Evolutionary conservation across 768 basidiomycete species (phyloP).

Genomic region (Cubamyces lactineus): DNA sequence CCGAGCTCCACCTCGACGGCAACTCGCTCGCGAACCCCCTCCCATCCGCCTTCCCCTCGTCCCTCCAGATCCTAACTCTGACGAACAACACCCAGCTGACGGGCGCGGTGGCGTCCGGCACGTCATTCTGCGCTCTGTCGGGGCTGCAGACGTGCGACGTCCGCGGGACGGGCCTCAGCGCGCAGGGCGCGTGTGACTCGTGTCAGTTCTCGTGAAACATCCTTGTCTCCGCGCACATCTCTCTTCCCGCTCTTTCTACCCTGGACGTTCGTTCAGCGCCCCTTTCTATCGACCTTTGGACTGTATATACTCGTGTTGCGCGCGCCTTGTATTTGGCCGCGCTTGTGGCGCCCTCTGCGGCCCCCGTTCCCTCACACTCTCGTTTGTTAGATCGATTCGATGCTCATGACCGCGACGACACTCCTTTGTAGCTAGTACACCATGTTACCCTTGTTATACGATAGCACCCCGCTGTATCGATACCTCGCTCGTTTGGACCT

Average conservation of each 20-base stretch:
- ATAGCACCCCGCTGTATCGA: background rate
- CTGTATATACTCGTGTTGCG: background rate
- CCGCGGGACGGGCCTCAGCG: slow-evolving; percentile 29
- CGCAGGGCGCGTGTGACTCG: slow-evolving; percentile 31
- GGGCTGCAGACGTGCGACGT: slow-evolving; percentile 35
- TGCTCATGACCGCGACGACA: slow-evolving; percentile 14
- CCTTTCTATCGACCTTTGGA: background rate
- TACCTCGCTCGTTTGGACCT: slow-evolving; percentile 9
- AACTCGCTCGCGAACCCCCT: slow-evolving; percentile 42
- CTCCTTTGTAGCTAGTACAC: slow-evolving; percentile 14
- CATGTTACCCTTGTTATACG: background rate
- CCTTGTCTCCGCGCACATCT: background rate
- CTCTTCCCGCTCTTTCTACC: background rate
- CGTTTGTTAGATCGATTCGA: slow-evolving; percentile 4
- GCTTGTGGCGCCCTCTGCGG: background rate
- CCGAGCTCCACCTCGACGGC: slow-evolving; percentile 43
- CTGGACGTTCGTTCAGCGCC: background rate
- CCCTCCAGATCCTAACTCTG: slow-evolving; percentile 40
- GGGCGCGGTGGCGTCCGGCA: slow-evolving; percentile 33
- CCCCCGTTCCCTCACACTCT: background rate
- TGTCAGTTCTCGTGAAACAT: slow-evolving; percentile 29
- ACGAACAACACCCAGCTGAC: slow-evolving; percentile 42
- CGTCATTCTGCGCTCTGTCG: slow-evolving; percentile 33
- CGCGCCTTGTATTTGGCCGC: slow-evolving; percentile 2
- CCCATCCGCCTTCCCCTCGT: slow-evolving; percentile 39